Conservation (phyloP, 2,329 filamentous ascomycete genomes). For the Colletotrichum musae region DNA sequence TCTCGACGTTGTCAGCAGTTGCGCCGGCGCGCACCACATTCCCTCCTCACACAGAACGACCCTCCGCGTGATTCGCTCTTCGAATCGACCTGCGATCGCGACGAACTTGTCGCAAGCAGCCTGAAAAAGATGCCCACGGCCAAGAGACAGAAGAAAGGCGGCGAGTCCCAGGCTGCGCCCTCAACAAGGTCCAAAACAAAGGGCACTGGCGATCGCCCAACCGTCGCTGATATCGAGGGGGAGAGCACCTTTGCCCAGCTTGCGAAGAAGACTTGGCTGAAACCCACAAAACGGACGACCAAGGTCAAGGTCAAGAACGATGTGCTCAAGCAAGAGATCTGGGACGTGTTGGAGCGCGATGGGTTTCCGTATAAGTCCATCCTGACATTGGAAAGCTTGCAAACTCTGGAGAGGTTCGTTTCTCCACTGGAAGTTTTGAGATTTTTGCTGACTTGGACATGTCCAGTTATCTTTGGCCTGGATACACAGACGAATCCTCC, state of each 20-base stretch:
- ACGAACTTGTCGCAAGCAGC: constrained; percentile 18
- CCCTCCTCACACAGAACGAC: constrained; percentile 34
- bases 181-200: constrained; percentile 55
- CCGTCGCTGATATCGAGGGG: constrained; percentile 78
- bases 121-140: constrained; percentile 67
- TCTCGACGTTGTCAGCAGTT: constrained; percentile 31
- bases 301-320: constrained; percentile 86
- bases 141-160: constrained; percentile 71
- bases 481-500: constrained; percentile 88
- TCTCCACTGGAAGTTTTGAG: background rate
- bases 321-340: constrained; percentile 88
- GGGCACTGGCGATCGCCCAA: constrained; percentile 67
- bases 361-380: constrained; percentile 84
- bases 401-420: constrained; percentile 83
- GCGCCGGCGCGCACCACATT: constrained; percentile 47
- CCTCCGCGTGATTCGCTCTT: background rate
- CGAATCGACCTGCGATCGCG: constrained; percentile 28
- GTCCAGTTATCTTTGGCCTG: constrained; percentile 90
- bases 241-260: constrained; percentile 82
- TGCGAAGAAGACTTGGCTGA: constrained; percentile 89
- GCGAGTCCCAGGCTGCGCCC: constrained; percentile 54
- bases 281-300: constrained; percentile 66
- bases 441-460: constrained; percentile 45
- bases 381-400: constrained; percentile 88
- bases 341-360: constrained; percentile 88